These are phyloP conservation scores for Cochlearia excelsa DNA, from an alignment of 345 rosid genomes.

Conservation along the genomic window DNA sequence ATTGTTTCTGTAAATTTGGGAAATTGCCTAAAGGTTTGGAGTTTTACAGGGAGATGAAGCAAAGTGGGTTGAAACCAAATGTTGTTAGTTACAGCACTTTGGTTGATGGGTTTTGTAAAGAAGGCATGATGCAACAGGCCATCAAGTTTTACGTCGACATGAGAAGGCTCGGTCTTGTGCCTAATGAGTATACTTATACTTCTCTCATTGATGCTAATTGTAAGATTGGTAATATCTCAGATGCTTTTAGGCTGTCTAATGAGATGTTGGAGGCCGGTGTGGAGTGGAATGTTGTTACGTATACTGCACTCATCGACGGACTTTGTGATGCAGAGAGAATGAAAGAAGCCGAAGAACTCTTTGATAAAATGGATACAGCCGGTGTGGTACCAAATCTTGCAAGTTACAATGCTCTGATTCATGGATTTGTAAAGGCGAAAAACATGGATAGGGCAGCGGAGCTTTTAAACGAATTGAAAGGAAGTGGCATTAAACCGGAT, in stretches of 20 bases:
- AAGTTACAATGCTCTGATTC: slow-evolving; percentile 53
- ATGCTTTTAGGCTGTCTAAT: slow-evolving; percentile 55
- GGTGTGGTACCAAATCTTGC: slow-evolving; percentile 52
- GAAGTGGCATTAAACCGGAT: slow-evolving; percentile 50
- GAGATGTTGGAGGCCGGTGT: slow-evolving; percentile 54
- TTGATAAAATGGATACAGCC: slow-evolving; percentile 42
- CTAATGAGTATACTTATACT: slow-evolving; percentile 70
- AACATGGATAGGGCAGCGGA: slow-evolving; percentile 49
- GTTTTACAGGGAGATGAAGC: slow-evolving; percentile 56
- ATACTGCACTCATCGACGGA: slow-evolving; percentile 53
- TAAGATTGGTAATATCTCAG: slow-evolving; percentile 48
- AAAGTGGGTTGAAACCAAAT: slow-evolving; percentile 49
- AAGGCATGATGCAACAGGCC: slow-evolving; percentile 63
- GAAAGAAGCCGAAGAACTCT: slow-evolving; percentile 56
- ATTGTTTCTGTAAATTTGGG: slow-evolving; percentile 56
- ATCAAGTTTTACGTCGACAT: slow-evolving; percentile 60
- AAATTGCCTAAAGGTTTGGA: slow-evolving; percentile 43
- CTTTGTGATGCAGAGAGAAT: slow-evolving; percentile 53
- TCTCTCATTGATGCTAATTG: slow-evolving; percentile 64
- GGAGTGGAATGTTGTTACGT: slow-evolving; percentile 57
- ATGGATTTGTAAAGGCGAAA: slow-evolving; percentile 56
- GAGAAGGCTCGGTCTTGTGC: slow-evolving; percentile 58
- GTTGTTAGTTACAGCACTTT: slow-evolving; percentile 64
- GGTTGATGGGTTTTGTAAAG: slow-evolving; percentile 68
- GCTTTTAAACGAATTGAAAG: slow-evolving; percentile 49